Conservation (phyloP, 495 filamentous ascomycete species). For the Penicillium soppii region DNA sequence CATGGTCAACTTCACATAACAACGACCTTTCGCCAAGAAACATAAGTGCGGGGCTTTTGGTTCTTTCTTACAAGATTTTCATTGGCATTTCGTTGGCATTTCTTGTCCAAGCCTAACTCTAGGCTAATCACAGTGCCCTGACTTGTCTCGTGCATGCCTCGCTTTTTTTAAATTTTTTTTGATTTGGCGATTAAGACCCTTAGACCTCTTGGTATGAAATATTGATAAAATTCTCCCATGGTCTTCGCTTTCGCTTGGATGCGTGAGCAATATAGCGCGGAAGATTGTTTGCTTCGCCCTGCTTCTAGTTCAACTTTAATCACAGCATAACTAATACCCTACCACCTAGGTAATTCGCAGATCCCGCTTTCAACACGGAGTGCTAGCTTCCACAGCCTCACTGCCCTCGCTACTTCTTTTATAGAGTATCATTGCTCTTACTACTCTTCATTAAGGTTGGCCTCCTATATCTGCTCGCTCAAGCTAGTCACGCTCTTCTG, state of each 20-base stretch:
- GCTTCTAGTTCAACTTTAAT: neutral
- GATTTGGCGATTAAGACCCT: conserved; percentile 9
- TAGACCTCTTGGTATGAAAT: no score
- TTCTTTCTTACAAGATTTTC: neutral
- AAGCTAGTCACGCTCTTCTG: neutral
- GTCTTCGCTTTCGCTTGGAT: no score
- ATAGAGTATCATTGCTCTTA: no score
- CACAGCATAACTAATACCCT: no score
- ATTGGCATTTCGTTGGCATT: neutral
- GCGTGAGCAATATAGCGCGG: no score
- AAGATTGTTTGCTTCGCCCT: neutral
- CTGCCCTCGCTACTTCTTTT: no score
- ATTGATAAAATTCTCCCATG: no score
- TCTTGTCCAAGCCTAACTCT: neutral
- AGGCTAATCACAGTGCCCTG: conserved; percentile 3
- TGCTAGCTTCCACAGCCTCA: neutral
- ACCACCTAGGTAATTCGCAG: neutral
- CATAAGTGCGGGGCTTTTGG: conserved; percentile 4
- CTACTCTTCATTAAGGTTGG: neutral
- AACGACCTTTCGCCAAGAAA: no score
- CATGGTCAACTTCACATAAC: neutral
- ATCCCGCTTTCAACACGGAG: neutral
- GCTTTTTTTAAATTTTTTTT: conserved; percentile 8
- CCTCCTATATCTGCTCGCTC: neutral
- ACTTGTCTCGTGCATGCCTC: conserved; percentile 1